These are phyloP conservation scores for Pichia sp. DNA, from an alignment of 1,139 yeast species.

Conservation along the genomic window DNA sequence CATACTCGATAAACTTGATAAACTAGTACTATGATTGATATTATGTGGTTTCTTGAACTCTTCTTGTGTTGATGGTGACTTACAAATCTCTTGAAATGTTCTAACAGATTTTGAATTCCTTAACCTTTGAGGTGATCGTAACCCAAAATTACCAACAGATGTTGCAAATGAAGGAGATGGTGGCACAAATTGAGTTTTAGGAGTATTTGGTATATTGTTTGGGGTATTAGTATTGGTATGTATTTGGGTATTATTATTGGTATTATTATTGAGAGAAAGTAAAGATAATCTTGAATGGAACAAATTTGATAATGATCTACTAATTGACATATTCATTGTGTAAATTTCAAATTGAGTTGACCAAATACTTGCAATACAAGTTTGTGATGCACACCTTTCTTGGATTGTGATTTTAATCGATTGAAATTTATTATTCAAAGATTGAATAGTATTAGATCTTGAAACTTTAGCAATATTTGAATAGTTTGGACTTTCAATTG, in stretches of 20 bases:
- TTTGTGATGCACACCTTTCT: slow-evolving; percentile 15
- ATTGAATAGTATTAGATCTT: background rate
- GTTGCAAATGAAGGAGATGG: slow-evolving; percentile 14
- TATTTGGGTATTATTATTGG: background rate
- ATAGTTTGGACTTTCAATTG: background rate
- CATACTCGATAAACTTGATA: slow-evolving; percentile 35
- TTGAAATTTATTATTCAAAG: slow-evolving; percentile 1
- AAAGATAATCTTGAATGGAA: slow-evolving; percentile 10
- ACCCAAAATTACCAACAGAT: background rate
- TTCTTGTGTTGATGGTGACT: background rate
- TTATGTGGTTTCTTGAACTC: background rate
- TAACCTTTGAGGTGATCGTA: slow-evolving; percentile 11
- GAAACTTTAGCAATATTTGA: background rate
- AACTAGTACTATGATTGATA: slow-evolving; percentile 67
- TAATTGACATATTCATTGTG: slow-evolving; percentile 9
- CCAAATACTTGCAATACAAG: slow-evolving; percentile 14
- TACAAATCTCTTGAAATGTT: slow-evolving; percentile 4
- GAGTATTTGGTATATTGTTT: slow-evolving; percentile 5
- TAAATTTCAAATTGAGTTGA: slow-evolving; percentile 11
- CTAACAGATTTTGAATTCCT: slow-evolving; percentile 9
- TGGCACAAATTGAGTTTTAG: slow-evolving; percentile 7
- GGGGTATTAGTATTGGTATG: background rate
- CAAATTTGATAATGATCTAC: slow-evolving; percentile 13
- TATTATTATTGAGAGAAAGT: slow-evolving; percentile 4
- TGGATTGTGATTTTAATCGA: slow-evolving; percentile 11